Evolutionary conservation across 768 basidiomycete genomes (phyloP), one percentile per base, ranked within the genome.

Genomic region (Boletus rufocinnamomeus): DNA sequence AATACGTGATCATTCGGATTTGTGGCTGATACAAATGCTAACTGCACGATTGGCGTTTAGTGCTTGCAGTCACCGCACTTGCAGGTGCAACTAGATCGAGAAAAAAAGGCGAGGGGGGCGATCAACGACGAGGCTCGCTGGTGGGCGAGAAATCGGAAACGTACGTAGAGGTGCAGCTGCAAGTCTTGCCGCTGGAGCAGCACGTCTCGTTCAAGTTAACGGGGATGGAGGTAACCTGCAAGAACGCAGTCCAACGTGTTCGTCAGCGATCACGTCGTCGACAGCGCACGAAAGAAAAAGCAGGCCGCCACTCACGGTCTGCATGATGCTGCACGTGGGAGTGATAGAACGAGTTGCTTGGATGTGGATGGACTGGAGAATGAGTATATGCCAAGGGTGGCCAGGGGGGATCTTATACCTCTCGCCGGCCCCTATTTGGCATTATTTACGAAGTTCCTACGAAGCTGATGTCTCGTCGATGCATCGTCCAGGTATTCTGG

Each of bases 41-140:
- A 1, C 19, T 41, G 8, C 19, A 40, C 2, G 19, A 7, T n/a
- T n/a, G 38, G 17, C 1, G n/a, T 54, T 57, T 34, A 65, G 48
- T 62, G 60, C 60, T 62, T 65, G 66, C 66, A 67, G 48, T 59
- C 62, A 40, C 60, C 27, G 28, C 66, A 67, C 28, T 54, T 61
- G 63, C 62, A 67, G 32, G 30, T 21, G 30, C 66, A 67, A 8
- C 66, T 67, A 25, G 3, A 37, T 19, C 2, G 14, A 37, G 7
- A 28, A 9, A 28, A 3, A 35, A n/a, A n/a, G 3, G 17, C 16
- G 17, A 8, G 17, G n/a, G 2, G 16, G 27, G 0, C 4, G 13
- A 19, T 65, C 45, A 62, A n/a, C 23, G 27, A 47, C 23, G 14
- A 7, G 30, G 6, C 23, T 27, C 11, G 28, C 4, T 11, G 4